Evolutionary conservation across 768 basidiomycete genomes (phyloP).

Genomic region (Boletus pseudopeckii): DNA sequence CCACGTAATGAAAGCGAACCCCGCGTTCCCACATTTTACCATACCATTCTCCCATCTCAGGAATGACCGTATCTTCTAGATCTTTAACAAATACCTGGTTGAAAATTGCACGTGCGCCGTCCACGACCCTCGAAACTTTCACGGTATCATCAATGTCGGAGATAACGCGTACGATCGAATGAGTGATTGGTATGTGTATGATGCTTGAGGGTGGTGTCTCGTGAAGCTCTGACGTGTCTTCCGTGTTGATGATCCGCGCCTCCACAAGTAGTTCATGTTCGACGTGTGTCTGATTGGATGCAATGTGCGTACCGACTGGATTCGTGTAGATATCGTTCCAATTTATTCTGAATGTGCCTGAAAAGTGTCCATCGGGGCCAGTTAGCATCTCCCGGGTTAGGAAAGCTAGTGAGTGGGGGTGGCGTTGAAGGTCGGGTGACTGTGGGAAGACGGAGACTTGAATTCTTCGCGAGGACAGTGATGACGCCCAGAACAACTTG

Average conservation of each 20-base stretch:
- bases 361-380: constrained; percentile 69
- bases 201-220: constrained; percentile 23
- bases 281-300: constrained; percentile 44
- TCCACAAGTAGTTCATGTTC: constrained; percentile 53
- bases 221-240: constrained; percentile 43
- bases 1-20: constrained; percentile 85
- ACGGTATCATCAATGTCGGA: constrained; percentile 96
- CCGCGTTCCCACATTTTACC: constrained; percentile 62
- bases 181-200: constrained; percentile 49
- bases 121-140: constrained; percentile 59
- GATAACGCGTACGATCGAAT: constrained; percentile 70
- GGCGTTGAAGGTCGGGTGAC: constrained; percentile 16
- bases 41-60: constrained; percentile 83
- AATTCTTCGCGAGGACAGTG: constrained; percentile 59
- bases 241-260: constrained; percentile 40
- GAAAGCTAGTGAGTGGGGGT: constrained; percentile 39
- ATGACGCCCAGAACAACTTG: constrained; percentile 77
- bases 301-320: constrained; percentile 53
- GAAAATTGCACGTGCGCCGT: constrained; percentile 80
- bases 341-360: constrained; percentile 53
- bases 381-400: constrained; percentile 52
- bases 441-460: constrained; percentile 57
- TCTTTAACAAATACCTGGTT: constrained; percentile 91
- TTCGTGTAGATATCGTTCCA: constrained; percentile 71
- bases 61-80: constrained; percentile 71